Evolutionary conservation across 2,329 filamentous ascomycete species (phyloP).

Genomic region (Exophiala calicioides): DNA sequence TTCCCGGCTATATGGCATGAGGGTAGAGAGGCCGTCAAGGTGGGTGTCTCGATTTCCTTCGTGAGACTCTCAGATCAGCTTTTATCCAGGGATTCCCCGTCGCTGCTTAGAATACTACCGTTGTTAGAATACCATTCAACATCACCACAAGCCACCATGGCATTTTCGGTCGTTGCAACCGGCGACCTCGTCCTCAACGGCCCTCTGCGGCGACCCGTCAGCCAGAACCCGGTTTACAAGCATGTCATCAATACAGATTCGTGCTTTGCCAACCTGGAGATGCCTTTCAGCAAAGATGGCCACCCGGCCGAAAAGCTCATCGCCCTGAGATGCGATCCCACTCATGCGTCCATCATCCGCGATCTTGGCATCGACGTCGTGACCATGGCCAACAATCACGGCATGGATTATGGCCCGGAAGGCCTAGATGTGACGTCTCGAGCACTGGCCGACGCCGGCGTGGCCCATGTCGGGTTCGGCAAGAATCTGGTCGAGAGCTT

Average conservation of each 20-base stretch:
- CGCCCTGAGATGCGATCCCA: conserved; percentile 4
- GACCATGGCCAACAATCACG: conserved; percentile 13
- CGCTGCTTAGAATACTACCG: too few species aligned
- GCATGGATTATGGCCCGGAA: conserved; percentile 13
- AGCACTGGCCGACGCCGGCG: conserved; percentile 3
- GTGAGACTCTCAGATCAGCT: too few species aligned
- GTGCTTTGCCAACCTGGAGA: conserved; percentile 12
- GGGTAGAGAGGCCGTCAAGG: too few species aligned
- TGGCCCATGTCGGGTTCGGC: conserved; percentile 8
- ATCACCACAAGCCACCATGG: not conserved
- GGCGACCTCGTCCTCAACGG: not conserved
- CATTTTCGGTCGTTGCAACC: not conserved
- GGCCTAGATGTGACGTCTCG: conserved; percentile 1
- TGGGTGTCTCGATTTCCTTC: too few species aligned
- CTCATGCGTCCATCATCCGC: conserved; percentile 3
- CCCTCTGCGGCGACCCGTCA: not conserved
- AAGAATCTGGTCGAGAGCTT: conserved; percentile 5
- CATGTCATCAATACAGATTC: conserved; percentile 6
- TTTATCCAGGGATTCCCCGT: too few species aligned
- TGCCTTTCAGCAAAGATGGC: conserved; percentile 9
- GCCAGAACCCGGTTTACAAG: not conserved
- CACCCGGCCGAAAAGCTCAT: conserved; percentile 7
- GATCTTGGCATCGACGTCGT: conserved; percentile 13
- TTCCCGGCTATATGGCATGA: too few species aligned
- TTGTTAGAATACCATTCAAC: too few species aligned